Percentiles rank a stretch among this genome's conserved stretches.
phyloP scores from a whole-genome alignment of 2,329 filamentous ascomycete species.

The Hypoxylon sp. region DNA sequence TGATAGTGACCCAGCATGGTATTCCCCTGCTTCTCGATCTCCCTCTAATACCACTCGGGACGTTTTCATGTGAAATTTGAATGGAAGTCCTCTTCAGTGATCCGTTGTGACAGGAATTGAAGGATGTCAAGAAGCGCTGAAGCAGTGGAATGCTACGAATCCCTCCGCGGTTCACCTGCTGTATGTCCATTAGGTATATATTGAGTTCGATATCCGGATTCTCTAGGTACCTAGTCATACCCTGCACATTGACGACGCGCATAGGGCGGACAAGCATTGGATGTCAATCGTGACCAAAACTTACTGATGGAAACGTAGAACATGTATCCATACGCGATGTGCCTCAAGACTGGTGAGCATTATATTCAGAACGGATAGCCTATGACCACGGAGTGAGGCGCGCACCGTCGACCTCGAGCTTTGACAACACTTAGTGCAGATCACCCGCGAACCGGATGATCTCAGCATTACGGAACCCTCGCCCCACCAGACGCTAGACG shows the following conservation, averaged over 20 bases:
- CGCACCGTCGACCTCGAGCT: slow-evolving; percentile 4
- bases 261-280: not conserved
- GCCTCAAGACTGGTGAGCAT: not conserved
- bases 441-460: slow-evolving; percentile 23
- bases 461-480: slow-evolving; percentile 12
- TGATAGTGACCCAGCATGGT: slow-evolving; percentile 17
- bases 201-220: not conserved
- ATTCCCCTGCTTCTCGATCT: slow-evolving; percentile 20
- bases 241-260: not conserved
- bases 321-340: not conserved
- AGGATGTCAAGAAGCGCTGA: not conserved
- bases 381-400: not conserved
- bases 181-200: not conserved
- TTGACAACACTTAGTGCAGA: slow-evolving; percentile 23
- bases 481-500: slow-evolving; percentile 16
- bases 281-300: not conserved
- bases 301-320: not conserved
- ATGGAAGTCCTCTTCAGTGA: not conserved
- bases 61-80: slow-evolving; percentile 34
- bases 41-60: not conserved
- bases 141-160: not conserved
- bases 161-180: not conserved
- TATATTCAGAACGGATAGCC: slow-evolving; percentile 1
- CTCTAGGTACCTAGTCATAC: not conserved
- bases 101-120: not conserved